Base-by-base conservation (phyloP, 2,329 filamentous ascomycete species). In the Colletotrichum sp. region DNA sequence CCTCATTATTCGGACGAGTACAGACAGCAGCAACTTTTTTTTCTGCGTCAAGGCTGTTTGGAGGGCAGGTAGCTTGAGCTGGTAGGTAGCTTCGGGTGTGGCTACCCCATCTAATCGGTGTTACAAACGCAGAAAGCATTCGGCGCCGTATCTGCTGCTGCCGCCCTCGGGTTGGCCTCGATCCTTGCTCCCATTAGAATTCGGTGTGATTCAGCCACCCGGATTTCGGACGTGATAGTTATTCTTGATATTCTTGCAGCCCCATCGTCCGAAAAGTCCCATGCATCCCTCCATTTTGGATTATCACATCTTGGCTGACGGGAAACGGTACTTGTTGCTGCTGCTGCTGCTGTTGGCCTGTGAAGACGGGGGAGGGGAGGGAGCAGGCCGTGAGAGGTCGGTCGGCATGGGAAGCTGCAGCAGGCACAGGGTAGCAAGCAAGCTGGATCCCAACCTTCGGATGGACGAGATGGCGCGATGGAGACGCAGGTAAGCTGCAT, bases 1-100 rank as follows among this genome's bases (percentile, higher is more conserved):
- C 74, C 74, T 36, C 28, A 60, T 65, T 76, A 76, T 73, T 76
- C 57, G 57, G 69, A 67, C 69, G 39, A 71, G 69, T 49, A 39
- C 24, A 30, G 55, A 26, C 16, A 30, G 24, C 26, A 59, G 16
- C 55, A n/a, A 36, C 34, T 36, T 59, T 30, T 26, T 26, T 15
- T 15, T 21, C 32, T 21, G 59, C 18, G 32, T 21, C 59, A 21
- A 32, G n/a, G 32, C 30, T 34, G 59, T 36, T 63, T 63, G 28
- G 12, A 63, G 21, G 30, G n/a, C 9, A 57, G 52, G 24, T 62
- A 62, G 28, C 26, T 30, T 18, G n/a, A 21, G n/a, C 44, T 49
- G 44, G n/a, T 52, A 21, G 16, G 44, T 21, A 21, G 44, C 62
- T 36, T 39, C 28, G 30, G 44, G 28, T 28, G 21, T 24, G 59